These are phyloP conservation scores for Rhodotorula sp. DNA, from an alignment of 1,284 basidiomycete genomes.

Conservation along the genomic window DNA sequence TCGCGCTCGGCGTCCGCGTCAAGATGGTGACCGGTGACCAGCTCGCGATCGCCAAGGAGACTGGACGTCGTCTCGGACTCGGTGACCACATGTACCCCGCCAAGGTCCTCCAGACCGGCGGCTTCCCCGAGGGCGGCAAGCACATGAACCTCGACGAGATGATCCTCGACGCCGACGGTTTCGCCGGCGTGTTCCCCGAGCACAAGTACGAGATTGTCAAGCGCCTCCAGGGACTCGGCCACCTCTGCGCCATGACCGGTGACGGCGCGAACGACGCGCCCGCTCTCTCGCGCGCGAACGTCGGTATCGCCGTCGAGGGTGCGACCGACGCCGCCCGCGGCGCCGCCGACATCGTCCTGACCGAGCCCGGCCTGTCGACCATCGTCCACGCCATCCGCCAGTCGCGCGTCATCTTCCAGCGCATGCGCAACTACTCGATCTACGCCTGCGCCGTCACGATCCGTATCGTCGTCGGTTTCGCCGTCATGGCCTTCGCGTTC, in stretches of 20 bases:
- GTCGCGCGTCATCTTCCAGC: constrained; percentile 94
- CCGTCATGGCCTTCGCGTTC: constrained; percentile 92
- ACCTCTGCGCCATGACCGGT: constrained; percentile 63
- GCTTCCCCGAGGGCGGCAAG: constrained; percentile 68
- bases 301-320: constrained; percentile 96
- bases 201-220: constrained; percentile 85
- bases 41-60: constrained; percentile 98
- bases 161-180: constrained; percentile 81
- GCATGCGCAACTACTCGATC: constrained; percentile 96
- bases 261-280: constrained; percentile 97
- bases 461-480: constrained; percentile 70
- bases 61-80: constrained; percentile 91
- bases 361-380: constrained; percentile 92
- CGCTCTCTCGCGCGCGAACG: constrained; percentile 88
- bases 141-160: constrained; percentile 82
- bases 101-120: constrained; percentile 90
- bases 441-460: constrained; percentile 47
- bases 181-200: constrained; percentile 95
- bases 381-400: constrained; percentile 95
- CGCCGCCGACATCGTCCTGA: constrained; percentile 92
- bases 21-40: constrained; percentile 99
- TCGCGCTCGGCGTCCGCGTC: constrained; percentile 92
- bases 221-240: constrained; percentile 77
- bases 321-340: constrained; percentile 92
- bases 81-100: constrained; percentile 97